Base-by-base conservation (phyloP, 768 basidiomycete species). In the Suillus clintonianus region DNA sequence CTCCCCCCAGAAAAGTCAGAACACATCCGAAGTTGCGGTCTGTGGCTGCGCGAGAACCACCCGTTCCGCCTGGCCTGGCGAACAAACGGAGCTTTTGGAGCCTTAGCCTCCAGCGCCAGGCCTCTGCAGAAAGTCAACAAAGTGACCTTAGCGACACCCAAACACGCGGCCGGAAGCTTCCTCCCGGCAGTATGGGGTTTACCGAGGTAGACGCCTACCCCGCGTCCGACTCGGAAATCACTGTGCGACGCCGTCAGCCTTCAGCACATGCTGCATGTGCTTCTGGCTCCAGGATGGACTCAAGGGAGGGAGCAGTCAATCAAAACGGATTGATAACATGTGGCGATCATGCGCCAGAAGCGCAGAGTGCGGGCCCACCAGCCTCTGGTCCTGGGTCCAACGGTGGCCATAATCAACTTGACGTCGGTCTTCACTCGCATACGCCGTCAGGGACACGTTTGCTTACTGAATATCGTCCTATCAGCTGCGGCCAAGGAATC, bases 21-120 rank as follows among this genome's bases (percentile, higher is more conserved):
- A 66, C 72, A 1, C 76, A 76, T 50, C 74, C 74, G 0, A 77
- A 76, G 32, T 63, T 76, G 2, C 74, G 76, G 42, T 37, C 68
- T 1, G 67, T 72, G 30, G 69, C 11, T 62, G 67, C 63, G 0
- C 75, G 74, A 19, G 75, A 77, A 19, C 74, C 74, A 0, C 74
- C 74, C 36, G 74, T 75, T 1, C 74, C 74, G 1, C 74, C 74
- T 19, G 72, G 72, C 1, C 71, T 75, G 39, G 74, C 69, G n/a
- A 71, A 77, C 47, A 59, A 72, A 19, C 67, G 66, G 8, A 69
- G 70, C n/a, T 69, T 64, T 61, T 61, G 76, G 62, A 67, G 51
- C 27, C 27, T 67, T 8, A 64, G 68, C 27, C 41, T 72, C 3
- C 68, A 70, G 19, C 67, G 68, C n/a, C 71, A 73, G 45, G 69